Percentiles rank a stretch among this genome's conserved stretches.
phyloP scores from a whole-genome alignment of 768 basidiomycete genomes.

The Clathrus columnatus region DNA sequence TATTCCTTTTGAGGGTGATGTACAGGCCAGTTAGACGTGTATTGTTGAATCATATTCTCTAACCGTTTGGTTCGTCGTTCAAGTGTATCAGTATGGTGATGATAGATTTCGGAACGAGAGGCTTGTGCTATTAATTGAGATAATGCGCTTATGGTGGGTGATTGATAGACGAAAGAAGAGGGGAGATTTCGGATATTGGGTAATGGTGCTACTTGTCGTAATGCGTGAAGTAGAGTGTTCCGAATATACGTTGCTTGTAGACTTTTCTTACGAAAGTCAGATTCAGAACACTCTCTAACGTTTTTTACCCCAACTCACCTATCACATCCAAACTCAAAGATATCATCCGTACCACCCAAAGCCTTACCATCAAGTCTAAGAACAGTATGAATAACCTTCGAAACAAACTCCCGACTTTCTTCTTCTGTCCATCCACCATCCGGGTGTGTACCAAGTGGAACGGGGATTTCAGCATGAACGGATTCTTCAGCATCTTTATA shows the following conservation, averaged over 20 bases:
- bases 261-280: too few relatives aligned
- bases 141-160: constrained; percentile 24
- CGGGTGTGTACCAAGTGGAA: constrained; percentile 21
- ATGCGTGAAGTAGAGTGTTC: constrained; percentile 21
- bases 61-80: background rate
- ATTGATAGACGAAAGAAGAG: constrained; percentile 26
- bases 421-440: constrained; percentile 5
- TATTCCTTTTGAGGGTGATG: background rate
- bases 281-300: too few relatives aligned
- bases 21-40: background rate
- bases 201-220: constrained; percentile 14
- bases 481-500: constrained; percentile 26
- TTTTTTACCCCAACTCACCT: background rate
- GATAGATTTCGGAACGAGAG: background rate
- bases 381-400: constrained; percentile 26
- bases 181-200: constrained; percentile 18
- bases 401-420: constrained; percentile 21
- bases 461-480: constrained; percentile 20
- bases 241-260: constrained; percentile 31
- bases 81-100: background rate
- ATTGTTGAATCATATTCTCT: background rate
- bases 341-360: constrained; percentile 17
- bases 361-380: constrained; percentile 10
- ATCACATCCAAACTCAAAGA: background rate
- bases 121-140: constrained; percentile 9